Percentiles rank a stretch among this genome's conserved stretches.
These are phyloP conservation scores for Pestalotiopsis sp. DNA, from an alignment of 2,329 filamentous ascomycete genomes.

Conservation along the genomic window DNA sequence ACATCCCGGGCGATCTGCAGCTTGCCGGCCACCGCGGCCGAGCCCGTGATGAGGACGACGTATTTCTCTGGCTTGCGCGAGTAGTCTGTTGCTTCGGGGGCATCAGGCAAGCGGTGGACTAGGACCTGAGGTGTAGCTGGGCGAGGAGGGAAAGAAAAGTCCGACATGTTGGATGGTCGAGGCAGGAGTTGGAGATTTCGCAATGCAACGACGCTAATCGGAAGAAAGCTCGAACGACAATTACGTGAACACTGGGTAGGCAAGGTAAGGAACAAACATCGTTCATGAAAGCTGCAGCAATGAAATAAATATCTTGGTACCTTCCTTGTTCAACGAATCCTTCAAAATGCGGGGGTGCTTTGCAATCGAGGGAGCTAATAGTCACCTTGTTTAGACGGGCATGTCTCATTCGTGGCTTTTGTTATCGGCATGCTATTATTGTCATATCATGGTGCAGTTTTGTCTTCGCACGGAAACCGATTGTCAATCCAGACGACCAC, in stretches of 20 bases:
- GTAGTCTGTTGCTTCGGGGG: conserved; percentile 15
- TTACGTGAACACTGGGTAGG: too few species aligned
- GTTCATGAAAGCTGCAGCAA: background rate
- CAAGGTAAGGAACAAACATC: background rate
- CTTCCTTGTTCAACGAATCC: background rate
- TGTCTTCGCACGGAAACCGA: background rate
- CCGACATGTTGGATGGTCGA: background rate
- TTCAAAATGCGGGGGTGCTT: background rate
- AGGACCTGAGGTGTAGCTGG: conserved; percentile 27
- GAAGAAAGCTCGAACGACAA: too few species aligned
- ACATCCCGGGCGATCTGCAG: conserved; percentile 30
- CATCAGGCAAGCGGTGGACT: conserved; percentile 29
- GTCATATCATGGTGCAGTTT: background rate
- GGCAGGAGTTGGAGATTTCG: background rate
- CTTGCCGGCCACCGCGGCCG: conserved; percentile 30
- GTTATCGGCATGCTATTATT: too few species aligned
- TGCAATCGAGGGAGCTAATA: background rate
- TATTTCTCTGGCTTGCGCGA: conserved; percentile 25
- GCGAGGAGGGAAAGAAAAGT: conserved; percentile 15
- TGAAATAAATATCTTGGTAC: background rate
- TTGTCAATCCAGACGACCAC: background rate
- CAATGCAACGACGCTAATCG: background rate
- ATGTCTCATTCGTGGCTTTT: background rate
- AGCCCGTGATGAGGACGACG: conserved; percentile 29
- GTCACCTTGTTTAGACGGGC: background rate